Evolutionary conservation across 2,329 filamentous ascomycete genomes (phyloP).

Genomic region (Ophiostoma pallidulum): DNA sequence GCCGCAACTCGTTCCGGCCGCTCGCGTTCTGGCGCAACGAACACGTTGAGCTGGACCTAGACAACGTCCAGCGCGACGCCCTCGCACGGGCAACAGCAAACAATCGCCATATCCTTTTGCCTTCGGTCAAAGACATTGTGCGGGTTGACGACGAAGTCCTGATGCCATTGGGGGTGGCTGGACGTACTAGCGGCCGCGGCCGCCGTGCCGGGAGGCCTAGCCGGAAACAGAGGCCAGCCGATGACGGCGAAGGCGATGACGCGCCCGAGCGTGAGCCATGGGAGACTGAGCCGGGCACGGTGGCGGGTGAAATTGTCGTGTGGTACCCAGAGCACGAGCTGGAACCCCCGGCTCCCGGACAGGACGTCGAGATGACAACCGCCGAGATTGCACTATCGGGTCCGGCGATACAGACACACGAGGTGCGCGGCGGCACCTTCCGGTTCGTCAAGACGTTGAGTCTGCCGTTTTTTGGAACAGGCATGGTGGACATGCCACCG

Average conservation of each 20-base stretch:
- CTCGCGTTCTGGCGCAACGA: constrained; percentile 85
- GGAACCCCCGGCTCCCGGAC: constrained; percentile 44
- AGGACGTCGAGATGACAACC: constrained; percentile 43
- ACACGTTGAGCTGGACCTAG: constrained; percentile 57
- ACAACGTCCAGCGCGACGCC: constrained; percentile 41
- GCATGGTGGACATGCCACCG: constrained; percentile 79
- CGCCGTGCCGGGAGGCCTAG: constrained; percentile 20
- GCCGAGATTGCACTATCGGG: constrained; percentile 49
- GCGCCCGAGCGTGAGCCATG: constrained; percentile 53
- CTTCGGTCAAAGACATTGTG: constrained; percentile 67
- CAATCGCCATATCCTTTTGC: constrained; percentile 46
- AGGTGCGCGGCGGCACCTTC: constrained; percentile 61
- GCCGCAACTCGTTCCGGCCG: constrained; percentile 67
- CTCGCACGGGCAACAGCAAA: constrained; percentile 22
- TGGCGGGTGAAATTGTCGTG: constrained; percentile 53
- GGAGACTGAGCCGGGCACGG: constrained; percentile 57
- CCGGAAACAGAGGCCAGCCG: constrained; percentile 1
- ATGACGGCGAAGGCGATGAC: constrained; percentile 25
- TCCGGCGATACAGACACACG: constrained; percentile 45
- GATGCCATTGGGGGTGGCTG: constrained; percentile 22
- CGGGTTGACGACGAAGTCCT: constrained; percentile 56
- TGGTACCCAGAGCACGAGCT: constrained; percentile 53
- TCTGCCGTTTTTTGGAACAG: constrained; percentile 77
- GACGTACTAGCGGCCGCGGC: not conserved
- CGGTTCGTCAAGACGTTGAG: constrained; percentile 82